Evolutionary conservation across 2,329 filamentous ascomycete species (phyloP).

Genomic region (Botrytis sinoallii): DNA sequence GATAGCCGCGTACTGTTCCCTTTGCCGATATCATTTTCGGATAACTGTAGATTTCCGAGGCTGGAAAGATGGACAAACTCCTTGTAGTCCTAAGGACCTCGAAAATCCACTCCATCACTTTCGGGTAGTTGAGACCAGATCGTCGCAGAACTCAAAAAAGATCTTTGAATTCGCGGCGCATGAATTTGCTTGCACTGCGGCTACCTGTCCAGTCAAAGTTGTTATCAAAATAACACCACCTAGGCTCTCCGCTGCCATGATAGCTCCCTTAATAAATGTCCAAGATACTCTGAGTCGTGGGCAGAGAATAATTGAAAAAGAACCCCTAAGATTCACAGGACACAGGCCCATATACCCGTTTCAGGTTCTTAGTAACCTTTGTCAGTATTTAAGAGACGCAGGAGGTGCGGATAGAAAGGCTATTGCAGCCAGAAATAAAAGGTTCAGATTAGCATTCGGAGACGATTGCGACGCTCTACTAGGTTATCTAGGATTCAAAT

Average conservation of each 20-base stretch:
- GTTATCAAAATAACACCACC: slow-evolving; percentile 52
- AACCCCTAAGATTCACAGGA: slow-evolving; percentile 51
- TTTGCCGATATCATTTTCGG: slow-evolving; percentile 61
- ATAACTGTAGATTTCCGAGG: slow-evolving; percentile 52
- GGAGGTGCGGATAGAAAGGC: slow-evolving; percentile 43
- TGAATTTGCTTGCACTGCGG: slow-evolving; percentile 57
- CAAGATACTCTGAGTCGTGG: slow-evolving; percentile 51
- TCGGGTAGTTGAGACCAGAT: slow-evolving; percentile 39
- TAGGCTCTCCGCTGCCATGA: slow-evolving; percentile 47
- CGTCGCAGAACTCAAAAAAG: slow-evolving; percentile 37
- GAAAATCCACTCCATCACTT: slow-evolving; percentile 62
- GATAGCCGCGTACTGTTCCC: slow-evolving; percentile 58
- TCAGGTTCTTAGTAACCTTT: slow-evolving; percentile 54
- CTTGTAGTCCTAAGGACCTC: slow-evolving; percentile 39
- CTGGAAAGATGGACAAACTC: slow-evolving; percentile 35
- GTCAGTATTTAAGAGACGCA: slow-evolving; percentile 58
- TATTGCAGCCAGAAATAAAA: slow-evolving; percentile 60
- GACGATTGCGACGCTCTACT: slow-evolving; percentile 58
- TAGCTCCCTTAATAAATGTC: slow-evolving; percentile 52
- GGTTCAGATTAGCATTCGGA: slow-evolving; percentile 61
- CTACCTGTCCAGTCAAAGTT: slow-evolving; percentile 52
- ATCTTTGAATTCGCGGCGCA: slow-evolving; percentile 43
- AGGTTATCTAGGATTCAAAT: slow-evolving; percentile 54
- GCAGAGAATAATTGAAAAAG: slow-evolving; percentile 48
- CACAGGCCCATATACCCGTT: slow-evolving; percentile 50